Evolutionary conservation across 371 early-diverging fungal genomes (phyloP).

Genomic region (Mucor sp.): DNA sequence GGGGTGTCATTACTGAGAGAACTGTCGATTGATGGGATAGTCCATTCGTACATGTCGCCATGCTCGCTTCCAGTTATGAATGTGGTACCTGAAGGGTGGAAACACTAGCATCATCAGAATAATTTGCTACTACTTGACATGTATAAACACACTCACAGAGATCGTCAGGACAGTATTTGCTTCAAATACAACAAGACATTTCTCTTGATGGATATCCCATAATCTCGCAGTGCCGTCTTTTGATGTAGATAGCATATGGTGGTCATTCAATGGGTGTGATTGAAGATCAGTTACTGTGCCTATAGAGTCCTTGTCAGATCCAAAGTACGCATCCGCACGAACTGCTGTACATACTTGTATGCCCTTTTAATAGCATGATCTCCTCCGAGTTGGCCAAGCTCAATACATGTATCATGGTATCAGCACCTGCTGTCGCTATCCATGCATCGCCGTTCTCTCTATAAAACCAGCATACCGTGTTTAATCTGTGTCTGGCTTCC

Average conservation of each 20-base stretch:
- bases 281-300: constrained; percentile 62
- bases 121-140: neutral
- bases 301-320: neutral
- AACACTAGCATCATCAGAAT: constrained; percentile 42
- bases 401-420: constrained; percentile 63
- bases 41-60: constrained; percentile 65
- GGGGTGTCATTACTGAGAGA: constrained; percentile 27
- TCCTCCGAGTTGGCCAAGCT: constrained; percentile 79
- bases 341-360: constrained; percentile 55
- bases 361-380: constrained; percentile 60
- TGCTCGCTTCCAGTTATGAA: constrained; percentile 59
- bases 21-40: constrained; percentile 40
- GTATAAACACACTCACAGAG: constrained; percentile 42
- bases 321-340: neutral
- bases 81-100: constrained; percentile 58
- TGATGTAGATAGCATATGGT: constrained; percentile 76
- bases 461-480: constrained; percentile 76
- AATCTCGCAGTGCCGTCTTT: constrained; percentile 85
- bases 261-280: constrained; percentile 66
- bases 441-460: constrained; percentile 62
- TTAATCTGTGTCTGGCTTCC: constrained; percentile 40
- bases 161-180: constrained; percentile 56
- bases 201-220: constrained; percentile 82
- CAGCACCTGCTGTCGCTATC: constrained; percentile 70
- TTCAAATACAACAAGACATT: constrained; percentile 66